phyloP scores from a whole-genome alignment of 257 asterid genomes.

The Ballota nigra region DNA sequence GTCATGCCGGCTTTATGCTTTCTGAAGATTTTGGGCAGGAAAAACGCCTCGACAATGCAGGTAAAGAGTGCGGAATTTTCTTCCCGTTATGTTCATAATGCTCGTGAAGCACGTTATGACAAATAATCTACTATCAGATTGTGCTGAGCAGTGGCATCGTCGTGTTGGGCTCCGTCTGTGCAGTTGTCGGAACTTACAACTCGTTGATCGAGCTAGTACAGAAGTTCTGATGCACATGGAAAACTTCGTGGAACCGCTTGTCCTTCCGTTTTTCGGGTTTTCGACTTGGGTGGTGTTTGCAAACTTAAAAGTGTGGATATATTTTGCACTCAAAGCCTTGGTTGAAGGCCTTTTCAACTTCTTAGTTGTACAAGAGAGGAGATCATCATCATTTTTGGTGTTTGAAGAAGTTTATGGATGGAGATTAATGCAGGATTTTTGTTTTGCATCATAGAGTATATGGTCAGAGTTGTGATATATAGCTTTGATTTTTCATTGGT shows the following conservation, averaged over 20 bases:
- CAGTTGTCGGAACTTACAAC: constrained; percentile 54
- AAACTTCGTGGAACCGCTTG: constrained; percentile 2
- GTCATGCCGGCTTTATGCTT: constrained; percentile 70
- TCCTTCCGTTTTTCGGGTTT: not conserved
- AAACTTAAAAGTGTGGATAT: too few species aligned
- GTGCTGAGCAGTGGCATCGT: constrained; percentile 39
- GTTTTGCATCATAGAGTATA: not conserved
- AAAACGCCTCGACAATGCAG: constrained; percentile 63
- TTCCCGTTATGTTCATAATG: too few species aligned
- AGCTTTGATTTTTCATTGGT: not conserved
- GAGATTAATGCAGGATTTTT: not conserved
- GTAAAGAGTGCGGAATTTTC: constrained; percentile 39
- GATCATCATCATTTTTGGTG: not conserved
- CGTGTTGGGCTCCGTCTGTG: constrained; percentile 54
- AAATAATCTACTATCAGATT: constrained; percentile 32
- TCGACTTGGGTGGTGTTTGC: not conserved
- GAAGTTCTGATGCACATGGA: constrained; percentile 18
- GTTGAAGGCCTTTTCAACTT: not conserved
- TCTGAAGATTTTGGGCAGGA: constrained; percentile 61
- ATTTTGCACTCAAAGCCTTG: not conserved
- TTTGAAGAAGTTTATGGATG: not conserved
- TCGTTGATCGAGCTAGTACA: constrained; percentile 43
- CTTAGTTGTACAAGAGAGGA: not conserved
- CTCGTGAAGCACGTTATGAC: not conserved
- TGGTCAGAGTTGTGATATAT: not conserved